Evolutionary conservation across 352 stramenopile species (phyloP), one percentile per base, ranked within the genome.

Genomic region (Phytophthora boehmeriae): DNA sequence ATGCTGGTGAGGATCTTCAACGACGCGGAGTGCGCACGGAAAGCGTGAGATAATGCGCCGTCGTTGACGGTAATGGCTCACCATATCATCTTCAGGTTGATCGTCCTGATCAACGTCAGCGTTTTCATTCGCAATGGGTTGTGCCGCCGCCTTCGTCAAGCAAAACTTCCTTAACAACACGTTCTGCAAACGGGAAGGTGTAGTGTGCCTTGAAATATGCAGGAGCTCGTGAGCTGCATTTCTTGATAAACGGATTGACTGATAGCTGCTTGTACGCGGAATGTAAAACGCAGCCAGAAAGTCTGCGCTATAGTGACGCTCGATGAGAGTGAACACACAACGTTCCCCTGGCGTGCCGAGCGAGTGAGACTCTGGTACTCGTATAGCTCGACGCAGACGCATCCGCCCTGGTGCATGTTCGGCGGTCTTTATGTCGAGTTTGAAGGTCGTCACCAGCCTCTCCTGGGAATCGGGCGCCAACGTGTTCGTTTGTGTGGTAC

Each of bases 1-100:
- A 0, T 23, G 11, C 13, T 91, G 82, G 9, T 88, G 68, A 4
- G 64, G 63, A 17, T 69, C 73, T 16, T 65, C 34, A 0, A 65
- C 36, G 17, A 83, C 69, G 13, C 58, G 78, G 17, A 93, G 53
- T 14, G 54, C 68, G 1, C 68, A 76, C 5, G 76, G 76, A 43
- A 93, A 89, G 1, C 73, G 51, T 5, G 70, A 63, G 5, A 87
- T 35, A 13, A 79, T 52, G 4, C 68, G 56, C 16, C 72, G 66
- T 55, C 60, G 36, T 48, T 46, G 44, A 28, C 60, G 66, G 38
- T 66, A 70, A 32, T 19, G 52, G 10, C 32, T 45, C 6, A 53
- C 45, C 11, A n/a, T n/a, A n/a, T 57, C 42, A 17, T 10, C 13
- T 25, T 54, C 22, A 8, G 36, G 27, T 23, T 52, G 16, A 28